Conservation (phyloP, 495 filamentous ascomycete species). For the Trichoderma asperelloides region DNA sequence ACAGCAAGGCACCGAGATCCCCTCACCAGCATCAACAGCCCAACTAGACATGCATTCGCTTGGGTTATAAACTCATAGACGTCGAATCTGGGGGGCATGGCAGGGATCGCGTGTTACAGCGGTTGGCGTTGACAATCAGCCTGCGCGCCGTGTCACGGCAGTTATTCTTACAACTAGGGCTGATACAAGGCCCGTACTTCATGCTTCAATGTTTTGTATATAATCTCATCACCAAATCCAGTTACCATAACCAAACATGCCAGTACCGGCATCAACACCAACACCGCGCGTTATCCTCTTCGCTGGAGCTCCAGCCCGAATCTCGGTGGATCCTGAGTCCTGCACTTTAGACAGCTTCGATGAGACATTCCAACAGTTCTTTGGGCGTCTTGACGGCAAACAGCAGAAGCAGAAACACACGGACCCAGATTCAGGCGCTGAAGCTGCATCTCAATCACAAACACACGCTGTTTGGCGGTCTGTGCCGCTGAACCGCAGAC, state of each 20-base stretch:
- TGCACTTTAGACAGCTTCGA: constrained; percentile 27
- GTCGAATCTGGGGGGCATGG: no score
- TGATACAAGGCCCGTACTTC: no score
- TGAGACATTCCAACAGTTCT: constrained; percentile 26
- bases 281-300: constrained; percentile 34
- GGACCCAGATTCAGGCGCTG: not conserved
- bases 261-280: not conserved
- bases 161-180: no score
- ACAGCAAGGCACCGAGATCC: no score
- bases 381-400: constrained; percentile 17
- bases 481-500: constrained; percentile 26
- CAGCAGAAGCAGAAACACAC: not conserved
- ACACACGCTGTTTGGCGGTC: constrained; percentile 26
- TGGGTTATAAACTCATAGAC: no score
- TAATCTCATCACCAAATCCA: not conserved
- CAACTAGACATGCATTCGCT: no score
- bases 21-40: no score
- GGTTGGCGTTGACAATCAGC: no score
- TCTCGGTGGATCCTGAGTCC: constrained; percentile 30
- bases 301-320: constrained; percentile 41
- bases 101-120: no score
- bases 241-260: not conserved
- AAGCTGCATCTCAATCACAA: not conserved
- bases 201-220: not conserved
- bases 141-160: no score